Base-by-base conservation (phyloP, 768 basidiomycete species). In the Strobilomyces echinocephalus region DNA sequence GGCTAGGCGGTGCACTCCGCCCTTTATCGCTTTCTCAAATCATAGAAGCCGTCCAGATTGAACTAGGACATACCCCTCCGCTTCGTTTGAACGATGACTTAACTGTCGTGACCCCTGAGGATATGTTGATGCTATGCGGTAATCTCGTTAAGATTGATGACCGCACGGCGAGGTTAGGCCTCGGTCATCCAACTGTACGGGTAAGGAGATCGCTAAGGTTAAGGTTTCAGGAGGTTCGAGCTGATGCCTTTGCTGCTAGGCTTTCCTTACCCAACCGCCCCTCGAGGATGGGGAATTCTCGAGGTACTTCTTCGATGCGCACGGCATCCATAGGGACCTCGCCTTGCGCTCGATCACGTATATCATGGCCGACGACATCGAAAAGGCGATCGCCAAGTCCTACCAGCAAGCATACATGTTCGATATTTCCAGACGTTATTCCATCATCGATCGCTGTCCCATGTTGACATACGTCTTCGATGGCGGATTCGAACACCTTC, bases 381-480 rank as follows among this genome's bases (percentile, higher is more conserved):
- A 63, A 47, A 63, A 34, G 18, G 63, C 60, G 5, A 64, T 67
- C 49, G 26, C 26, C 9, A 62, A 42, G 52, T 67, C 65, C 24
- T 57, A 65, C 46, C 59, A n/a, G 21, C 58, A 56, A 28, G 52
- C 63, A 15, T 60, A 52, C 60, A 60, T 66, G 61, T 63, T 65
- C 47, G 65, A 68, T 3, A 48, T 65, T 28, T 63, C 65, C 41
- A 63, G 62, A 55, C 60, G 58, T 8, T 60, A 60, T 49, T 55
- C 47, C 39, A 55, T 68, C 50, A n/a, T 67, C 28, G 61, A 61
- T 3, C 58, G 56, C 15, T 64, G 59, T 43, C 65, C 63, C 51
- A 63, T 68, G 66, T 42, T 67, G 42, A 61, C 57, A 6, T 67
- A 66, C 38, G 65, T 67, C 44, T 59, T 67, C 35, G 66, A 67